These are phyloP conservation scores for Candida morakotiae DNA, from an alignment of 805 yeast species.

Conservation along the genomic window DNA sequence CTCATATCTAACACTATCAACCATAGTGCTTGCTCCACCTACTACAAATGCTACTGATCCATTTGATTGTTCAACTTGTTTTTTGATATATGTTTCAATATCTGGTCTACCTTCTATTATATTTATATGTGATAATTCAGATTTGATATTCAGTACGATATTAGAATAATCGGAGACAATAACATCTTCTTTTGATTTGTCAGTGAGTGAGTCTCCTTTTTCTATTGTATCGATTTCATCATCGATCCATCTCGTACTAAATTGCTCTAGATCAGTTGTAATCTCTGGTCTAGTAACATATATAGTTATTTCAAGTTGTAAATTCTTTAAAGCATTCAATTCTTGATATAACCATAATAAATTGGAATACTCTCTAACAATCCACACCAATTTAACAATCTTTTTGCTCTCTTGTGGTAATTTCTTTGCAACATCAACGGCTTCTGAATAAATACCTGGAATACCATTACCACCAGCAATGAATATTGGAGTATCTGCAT, in stretches of 20 bases:
- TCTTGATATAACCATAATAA: conserved; percentile 48
- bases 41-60: conserved; percentile 2
- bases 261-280: neutral
- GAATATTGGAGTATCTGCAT: conserved; percentile 52
- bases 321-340: conserved; percentile 18
- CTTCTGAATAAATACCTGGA: conserved; percentile 50
- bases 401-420: conserved; percentile 16
- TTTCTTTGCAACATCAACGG: conserved; percentile 22
- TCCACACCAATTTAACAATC: conserved; percentile 54
- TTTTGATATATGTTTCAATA: neutral
- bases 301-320: conserved; percentile 22
- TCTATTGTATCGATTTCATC: neutral
- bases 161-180: neutral
- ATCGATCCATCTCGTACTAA: neutral
- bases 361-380: conserved; percentile 48
- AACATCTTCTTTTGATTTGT: conserved; percentile 1
- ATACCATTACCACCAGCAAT: conserved; percentile 77
- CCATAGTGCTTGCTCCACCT: conserved; percentile 28
- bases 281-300: conserved; percentile 23
- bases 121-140: conserved; percentile 1
- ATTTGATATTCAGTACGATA: neutral
- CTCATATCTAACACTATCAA: conserved; percentile 49
- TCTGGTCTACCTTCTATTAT: conserved; percentile 2
- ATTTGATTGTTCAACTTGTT: conserved; percentile 1
- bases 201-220: neutral